Conservation (phyloP, 495 filamentous ascomycete genomes). For the Talaromyces borbonicus region DNA sequence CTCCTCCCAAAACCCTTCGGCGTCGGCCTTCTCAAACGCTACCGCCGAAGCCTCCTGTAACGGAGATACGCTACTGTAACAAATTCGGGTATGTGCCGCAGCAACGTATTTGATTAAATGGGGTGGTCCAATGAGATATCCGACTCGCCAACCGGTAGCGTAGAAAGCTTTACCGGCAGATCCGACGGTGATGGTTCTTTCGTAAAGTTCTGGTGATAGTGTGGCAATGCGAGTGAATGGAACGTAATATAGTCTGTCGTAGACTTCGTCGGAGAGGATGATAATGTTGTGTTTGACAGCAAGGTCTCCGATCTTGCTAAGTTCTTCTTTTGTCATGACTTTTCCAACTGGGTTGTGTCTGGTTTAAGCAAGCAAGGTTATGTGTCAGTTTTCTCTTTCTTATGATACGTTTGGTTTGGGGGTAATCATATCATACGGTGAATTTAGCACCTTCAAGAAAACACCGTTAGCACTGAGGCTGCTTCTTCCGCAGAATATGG, state of each 20-base stretch:
- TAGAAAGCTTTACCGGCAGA: constrained; percentile 98
- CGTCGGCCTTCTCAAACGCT: constrained; percentile 84
- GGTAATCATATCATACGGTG: constrained; percentile 28
- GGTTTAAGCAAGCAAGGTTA: background rate
- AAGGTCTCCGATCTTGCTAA: constrained; percentile 78
- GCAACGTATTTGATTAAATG: constrained; percentile 86
- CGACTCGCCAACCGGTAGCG: constrained; percentile 92
- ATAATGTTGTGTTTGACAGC: constrained; percentile 90
- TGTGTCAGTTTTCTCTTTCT: too few species aligned
- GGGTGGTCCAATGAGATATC: constrained; percentile 84
- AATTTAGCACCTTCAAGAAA: constrained; percentile 31
- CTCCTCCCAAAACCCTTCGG: constrained; percentile 79
- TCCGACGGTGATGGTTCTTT: constrained; percentile 83
- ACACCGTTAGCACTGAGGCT: constrained; percentile 8
- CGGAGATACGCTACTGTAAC: constrained; percentile 86
- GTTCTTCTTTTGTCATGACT: constrained; percentile 75
- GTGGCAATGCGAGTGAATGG: constrained; percentile 90
- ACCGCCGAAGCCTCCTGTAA: constrained; percentile 95
- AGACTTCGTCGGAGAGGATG: constrained; percentile 93
- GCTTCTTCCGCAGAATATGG: background rate
- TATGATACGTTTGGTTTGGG: too few species aligned
- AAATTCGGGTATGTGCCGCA: constrained; percentile 90
- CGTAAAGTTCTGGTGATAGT: constrained; percentile 75
- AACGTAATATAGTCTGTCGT: constrained; percentile 89
- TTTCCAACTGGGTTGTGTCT: constrained; percentile 97